Base-by-base conservation (phyloP, 805 yeast species). In the Zygosaccharomyces rouxii region DNA sequence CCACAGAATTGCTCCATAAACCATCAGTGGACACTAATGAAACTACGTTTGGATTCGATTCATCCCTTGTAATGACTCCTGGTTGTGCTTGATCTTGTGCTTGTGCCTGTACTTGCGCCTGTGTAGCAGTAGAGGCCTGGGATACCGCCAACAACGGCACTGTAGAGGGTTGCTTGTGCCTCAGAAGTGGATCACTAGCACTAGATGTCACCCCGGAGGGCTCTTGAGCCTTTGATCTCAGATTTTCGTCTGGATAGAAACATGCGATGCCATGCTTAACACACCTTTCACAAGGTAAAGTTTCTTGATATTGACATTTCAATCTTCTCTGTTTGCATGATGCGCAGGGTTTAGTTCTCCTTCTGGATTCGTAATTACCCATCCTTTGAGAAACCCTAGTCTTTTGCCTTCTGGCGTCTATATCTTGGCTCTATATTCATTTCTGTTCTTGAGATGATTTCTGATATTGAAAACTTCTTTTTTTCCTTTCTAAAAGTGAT, bases 311-410 rank as follows among this genome's bases (percentile, higher is more conserved):
- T 33, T 73, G 73, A 56, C 89, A 83, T 62, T 75, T 80, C 23
- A 83, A 81, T 63, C 83, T 83, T 19, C 83, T 72, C 57, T 71
- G 71, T 48, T 85, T 75, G 60, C 89, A 83, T 55, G 73, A 72
- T 21, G 78, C 71, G 62, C 89, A 83, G 3, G 89, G 88, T 57
- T 78, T 81, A 31, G 64, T 64, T 40, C 74, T 53, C 47, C 62
- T 67, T 39, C 50, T 56, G 25, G 52, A 46, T 48, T 54, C 59
- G 42, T 55, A 51, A 23, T 47, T 46, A 13, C 55, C 55, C 55
- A 51, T 51, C 26, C 19, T 37, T 30, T 19, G n/a, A 22, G 44
- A 41, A 33, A 35, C 25, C n/a, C 14, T 41, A 35, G 35, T 18
- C 25, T n/a, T 23, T 29, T 33, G 37, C 37, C 35, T 41, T 29